Evolutionary conservation across 2,329 filamentous ascomycete genomes (phyloP).

Genomic region (Colletotrichum nymphaeae): DNA sequence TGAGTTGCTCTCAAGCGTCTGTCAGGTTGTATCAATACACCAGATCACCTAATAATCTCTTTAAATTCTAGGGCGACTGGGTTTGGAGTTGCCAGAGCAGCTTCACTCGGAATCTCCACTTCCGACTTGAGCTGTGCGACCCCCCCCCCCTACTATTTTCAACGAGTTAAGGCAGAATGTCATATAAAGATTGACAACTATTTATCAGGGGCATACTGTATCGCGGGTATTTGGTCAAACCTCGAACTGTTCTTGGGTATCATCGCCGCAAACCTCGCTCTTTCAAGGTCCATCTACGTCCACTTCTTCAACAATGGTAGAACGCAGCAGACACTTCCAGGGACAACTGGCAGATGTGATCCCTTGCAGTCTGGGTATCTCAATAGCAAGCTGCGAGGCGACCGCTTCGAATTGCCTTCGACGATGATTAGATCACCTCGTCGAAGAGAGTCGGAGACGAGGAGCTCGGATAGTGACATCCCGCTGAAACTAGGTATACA

Average conservation of each 20-base stretch:
- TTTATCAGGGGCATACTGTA: constrained; percentile 43
- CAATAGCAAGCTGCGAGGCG: constrained; percentile 28
- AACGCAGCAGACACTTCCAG: not conserved
- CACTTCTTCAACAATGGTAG: constrained; percentile 33
- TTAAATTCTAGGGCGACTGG: constrained; percentile 36
- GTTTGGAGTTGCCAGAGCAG: constrained; percentile 40
- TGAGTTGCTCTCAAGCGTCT: constrained; percentile 23
- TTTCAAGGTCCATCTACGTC: constrained; percentile 38
- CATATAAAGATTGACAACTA: too few relatives aligned
- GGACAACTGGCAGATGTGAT: constrained; percentile 5
- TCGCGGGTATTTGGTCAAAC: constrained; percentile 51
- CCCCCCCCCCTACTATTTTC: too few relatives aligned
- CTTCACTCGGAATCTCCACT: constrained; percentile 38
- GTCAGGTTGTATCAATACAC: too few relatives aligned
- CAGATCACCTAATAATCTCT: not conserved
- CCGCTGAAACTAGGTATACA: constrained; percentile 35
- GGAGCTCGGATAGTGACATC: constrained; percentile 37
- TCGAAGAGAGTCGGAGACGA: not conserved
- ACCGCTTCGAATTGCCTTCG: constrained; percentile 11
- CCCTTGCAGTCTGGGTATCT: constrained; percentile 16
- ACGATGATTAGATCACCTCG: constrained; percentile 7
- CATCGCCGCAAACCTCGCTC: constrained; percentile 46
- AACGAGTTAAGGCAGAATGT: constrained; percentile 20
- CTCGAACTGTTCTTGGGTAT: constrained; percentile 51
- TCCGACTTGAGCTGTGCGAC: constrained; percentile 40